These are phyloP conservation scores for Suillus discolor DNA, from an alignment of 768 basidiomycete genomes.

Conservation along the genomic window DNA sequence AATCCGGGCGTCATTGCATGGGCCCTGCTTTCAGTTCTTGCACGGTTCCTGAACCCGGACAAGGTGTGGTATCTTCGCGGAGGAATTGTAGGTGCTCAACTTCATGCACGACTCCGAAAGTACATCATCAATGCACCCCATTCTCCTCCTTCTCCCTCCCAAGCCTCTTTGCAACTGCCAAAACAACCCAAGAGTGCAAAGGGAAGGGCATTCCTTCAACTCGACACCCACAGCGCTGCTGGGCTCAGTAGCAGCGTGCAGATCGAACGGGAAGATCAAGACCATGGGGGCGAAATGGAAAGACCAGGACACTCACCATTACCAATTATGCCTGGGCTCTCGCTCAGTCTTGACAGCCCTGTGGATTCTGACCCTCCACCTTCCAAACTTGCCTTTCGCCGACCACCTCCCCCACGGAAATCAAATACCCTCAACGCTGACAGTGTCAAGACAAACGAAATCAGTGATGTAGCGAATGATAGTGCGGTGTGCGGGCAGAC, in stretches of 20 bases:
- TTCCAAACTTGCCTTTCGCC: slow-evolving; percentile 56
- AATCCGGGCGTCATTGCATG: slow-evolving; percentile 63
- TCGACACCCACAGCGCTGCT: slow-evolving; percentile 58
- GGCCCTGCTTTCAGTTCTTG: slow-evolving; percentile 67
- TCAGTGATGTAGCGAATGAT: background rate
- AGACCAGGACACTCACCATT: slow-evolving; percentile 51
- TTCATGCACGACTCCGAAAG: slow-evolving; percentile 56
- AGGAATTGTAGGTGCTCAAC: slow-evolving; percentile 64
- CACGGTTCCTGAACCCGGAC: slow-evolving; percentile 57
- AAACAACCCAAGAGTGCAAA: slow-evolving; percentile 31
- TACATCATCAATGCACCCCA: slow-evolving; percentile 40
- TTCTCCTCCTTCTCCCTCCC: slow-evolving; percentile 10
- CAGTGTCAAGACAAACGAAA: background rate
- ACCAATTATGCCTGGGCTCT: slow-evolving; percentile 56
- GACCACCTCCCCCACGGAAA: slow-evolving; percentile 53
- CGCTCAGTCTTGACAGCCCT: slow-evolving; percentile 42
- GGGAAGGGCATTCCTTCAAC: slow-evolving; percentile 63
- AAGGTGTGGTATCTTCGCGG: slow-evolving; percentile 71
- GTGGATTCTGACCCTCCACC: slow-evolving; percentile 67
- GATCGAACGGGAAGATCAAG: slow-evolving; percentile 2
- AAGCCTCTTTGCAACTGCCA: slow-evolving; percentile 19
- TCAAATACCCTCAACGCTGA: slow-evolving; percentile 58
- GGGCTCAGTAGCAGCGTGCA: slow-evolving; percentile 39
- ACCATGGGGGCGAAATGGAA: slow-evolving; percentile 54
- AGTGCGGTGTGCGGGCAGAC: too few relatives aligned